Base-by-base conservation (phyloP, 2,329 filamentous ascomycete species). In the Aphanoascus verrucosus region DNA sequence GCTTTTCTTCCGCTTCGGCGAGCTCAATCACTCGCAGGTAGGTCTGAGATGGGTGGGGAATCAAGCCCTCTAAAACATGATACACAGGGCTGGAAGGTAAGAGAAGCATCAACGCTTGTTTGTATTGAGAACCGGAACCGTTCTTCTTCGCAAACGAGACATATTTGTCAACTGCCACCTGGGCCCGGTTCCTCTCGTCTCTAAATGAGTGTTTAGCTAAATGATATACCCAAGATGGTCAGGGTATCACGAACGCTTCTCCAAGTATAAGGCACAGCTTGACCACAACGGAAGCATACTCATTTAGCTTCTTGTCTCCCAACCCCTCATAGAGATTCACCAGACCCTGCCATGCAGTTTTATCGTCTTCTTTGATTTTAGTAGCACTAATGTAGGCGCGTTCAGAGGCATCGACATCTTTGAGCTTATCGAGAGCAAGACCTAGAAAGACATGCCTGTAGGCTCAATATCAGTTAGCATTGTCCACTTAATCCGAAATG, bases 311-410 rank as follows among this genome's bases (percentile, higher is more conserved):
- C 52, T 78, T 77, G 31, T 74, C 69, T 14, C 81, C 83, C 64
- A 89, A 85, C 61, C 82, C 85, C 70, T 95, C 88, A 65, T 88
- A 96, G 31, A 97, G 70, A 63, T 84, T 86, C 67, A 93, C 79
- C 44, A 98, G 74, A 1, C 93, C 93, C 66, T 95, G 86, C 88
- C 88, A 97, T 59, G 86, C 86, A 62, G 91, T 86, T n/a, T 81
- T 74, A 60, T 96, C 89, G 15, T 80, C 75, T 0, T 83, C 80
- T 59, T 88, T 90, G 57, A 88, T 73, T 17, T 76, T 74, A 5
- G 85, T 80, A 1, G 91, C 93, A 32, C 79, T 75, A 40, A 78
- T 75, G 68, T 97, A 97, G 1, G 83, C 81, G 34, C 77, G 79
- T 61, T 93, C 89, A 0, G 93, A 83, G 40, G 88, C 84, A 5